Evolutionary conservation across 1,284 basidiomycete species (phyloP).

Genomic region (Cryptococcus amylolentus): DNA sequence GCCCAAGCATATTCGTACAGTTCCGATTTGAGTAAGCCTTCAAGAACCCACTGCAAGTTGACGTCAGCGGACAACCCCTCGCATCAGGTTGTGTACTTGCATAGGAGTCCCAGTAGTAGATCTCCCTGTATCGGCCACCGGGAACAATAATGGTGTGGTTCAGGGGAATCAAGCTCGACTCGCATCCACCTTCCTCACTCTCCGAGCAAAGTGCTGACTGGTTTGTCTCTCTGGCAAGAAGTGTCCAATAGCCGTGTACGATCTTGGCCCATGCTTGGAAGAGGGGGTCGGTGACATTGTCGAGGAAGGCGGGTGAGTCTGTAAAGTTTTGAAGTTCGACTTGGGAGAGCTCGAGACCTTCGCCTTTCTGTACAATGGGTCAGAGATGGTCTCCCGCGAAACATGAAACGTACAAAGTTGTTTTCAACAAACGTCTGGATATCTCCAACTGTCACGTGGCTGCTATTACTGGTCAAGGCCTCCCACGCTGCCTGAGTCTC

Average conservation of each 20-base stretch:
- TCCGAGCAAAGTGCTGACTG: constrained; percentile 59
- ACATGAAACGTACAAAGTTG: constrained; percentile 58
- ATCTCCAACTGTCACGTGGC: constrained; percentile 54
- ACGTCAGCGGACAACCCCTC: background rate
- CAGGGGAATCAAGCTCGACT: constrained; percentile 78
- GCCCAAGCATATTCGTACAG: constrained; percentile 69
- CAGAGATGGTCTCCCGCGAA: background rate
- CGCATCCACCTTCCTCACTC: constrained; percentile 56
- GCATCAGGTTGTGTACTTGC: background rate
- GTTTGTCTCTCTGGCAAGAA: constrained; percentile 70
- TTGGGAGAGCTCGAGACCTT: constrained; percentile 75
- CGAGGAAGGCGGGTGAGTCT: constrained; percentile 63
- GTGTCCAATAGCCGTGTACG: constrained; percentile 78
- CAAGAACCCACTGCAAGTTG: constrained; percentile 68
- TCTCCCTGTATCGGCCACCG: constrained; percentile 66
- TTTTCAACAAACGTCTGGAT: constrained; percentile 65
- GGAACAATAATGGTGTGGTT: constrained; percentile 89
- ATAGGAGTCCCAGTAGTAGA: constrained; percentile 38
- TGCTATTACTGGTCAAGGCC: constrained; percentile 51
- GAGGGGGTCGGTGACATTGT: constrained; percentile 67
- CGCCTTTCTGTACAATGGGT: constrained; percentile 55
- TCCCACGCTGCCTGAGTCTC: constrained; percentile 68
- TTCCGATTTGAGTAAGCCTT: constrained; percentile 75
- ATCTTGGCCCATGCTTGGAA: constrained; percentile 68
- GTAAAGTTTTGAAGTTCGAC: constrained; percentile 62